Conservation (phyloP, 371 early-diverging fungal species). For the Mortierella sp. region DNA sequence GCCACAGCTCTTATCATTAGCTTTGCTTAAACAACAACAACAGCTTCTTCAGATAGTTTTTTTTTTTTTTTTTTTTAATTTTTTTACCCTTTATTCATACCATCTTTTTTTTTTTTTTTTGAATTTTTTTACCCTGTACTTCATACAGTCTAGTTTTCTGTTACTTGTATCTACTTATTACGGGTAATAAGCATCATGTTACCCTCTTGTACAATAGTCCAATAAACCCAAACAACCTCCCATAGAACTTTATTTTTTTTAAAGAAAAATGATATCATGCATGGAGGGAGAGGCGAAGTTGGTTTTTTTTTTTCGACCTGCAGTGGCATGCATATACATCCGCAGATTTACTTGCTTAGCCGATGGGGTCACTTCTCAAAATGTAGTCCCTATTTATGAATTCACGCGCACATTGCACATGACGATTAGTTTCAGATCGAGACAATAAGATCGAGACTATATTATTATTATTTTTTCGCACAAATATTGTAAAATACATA, state of each 20-base stretch:
- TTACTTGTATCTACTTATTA: not conserved
- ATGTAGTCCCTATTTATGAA: constrained; percentile 5
- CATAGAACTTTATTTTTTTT: no score
- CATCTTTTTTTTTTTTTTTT: constrained; percentile 11
- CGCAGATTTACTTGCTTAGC: no score
- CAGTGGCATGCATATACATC: not conserved
- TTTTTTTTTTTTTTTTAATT: constrained; percentile 1
- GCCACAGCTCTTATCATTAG: constrained; percentile 18
- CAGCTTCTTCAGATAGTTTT: not conserved
- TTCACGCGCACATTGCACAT: not conserved
- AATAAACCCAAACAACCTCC: not conserved
- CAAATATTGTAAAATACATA: not conserved
- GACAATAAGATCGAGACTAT: not conserved
- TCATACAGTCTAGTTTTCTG: not conserved
- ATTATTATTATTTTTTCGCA: not conserved
- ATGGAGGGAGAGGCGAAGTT: no score
- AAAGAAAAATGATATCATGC: no score
- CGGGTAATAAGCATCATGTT: no score
- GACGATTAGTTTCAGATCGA: not conserved
- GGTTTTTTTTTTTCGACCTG: not conserved
- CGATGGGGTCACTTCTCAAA: constrained; percentile 16
- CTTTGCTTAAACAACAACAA: not conserved
- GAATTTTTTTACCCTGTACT: constrained; percentile 5
- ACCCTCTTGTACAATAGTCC: constrained; percentile 16
- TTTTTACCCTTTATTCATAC: not conserved